Base-by-base conservation (phyloP, 257 asterid species). In the Nicotiana otophora region DNA sequence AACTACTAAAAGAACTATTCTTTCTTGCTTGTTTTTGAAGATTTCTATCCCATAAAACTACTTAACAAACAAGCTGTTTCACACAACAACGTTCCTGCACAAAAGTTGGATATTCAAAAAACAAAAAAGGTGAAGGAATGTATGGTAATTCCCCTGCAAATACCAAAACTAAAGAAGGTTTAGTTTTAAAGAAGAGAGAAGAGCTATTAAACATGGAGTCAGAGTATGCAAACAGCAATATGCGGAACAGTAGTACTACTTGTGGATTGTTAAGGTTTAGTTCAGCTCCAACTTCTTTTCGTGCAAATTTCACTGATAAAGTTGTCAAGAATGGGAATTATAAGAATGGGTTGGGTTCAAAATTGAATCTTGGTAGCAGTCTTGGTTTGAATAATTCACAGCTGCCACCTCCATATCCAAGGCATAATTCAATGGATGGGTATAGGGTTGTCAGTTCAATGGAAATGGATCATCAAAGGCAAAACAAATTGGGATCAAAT, bases 361-460 rank as follows among this genome's bases (percentile, higher is more conserved):
- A 89, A 62, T 82, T 93, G 46, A 78, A 70, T 81, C 58, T 75
- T 36, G 81, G 57, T 48, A 65, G 51, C 34, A 81, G 61, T 72
- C 81, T 57, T 76, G 60, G 81, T 33, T 63, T 84, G 88, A 87
- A 86, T 51, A 5, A 6, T 81, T 69, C 92, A 26, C 94, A 82
- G 87, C 75, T 92, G 87, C 98, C 94, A 39, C 97, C 93, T 64
- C 97, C 87, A 76, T 89, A 92, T 85, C 96, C 98, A 14, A 88
- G 91, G 82, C 90, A 90, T 28, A 83, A 48, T 75, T 80, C 57
- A 26, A 57, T 82, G 23, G 74, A 82, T 1, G 86, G 85, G 4
- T 85, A 58, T 69, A 77, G 57, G 77, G 85, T 55, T 60, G 84
- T 80, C 78, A 77, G 82, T 55, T 88, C 90, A 23, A 16, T 46